These are phyloP conservation scores for Excoecaria cochinchinensis DNA, from an alignment of 345 rosid species.

Conservation along the genomic window DNA sequence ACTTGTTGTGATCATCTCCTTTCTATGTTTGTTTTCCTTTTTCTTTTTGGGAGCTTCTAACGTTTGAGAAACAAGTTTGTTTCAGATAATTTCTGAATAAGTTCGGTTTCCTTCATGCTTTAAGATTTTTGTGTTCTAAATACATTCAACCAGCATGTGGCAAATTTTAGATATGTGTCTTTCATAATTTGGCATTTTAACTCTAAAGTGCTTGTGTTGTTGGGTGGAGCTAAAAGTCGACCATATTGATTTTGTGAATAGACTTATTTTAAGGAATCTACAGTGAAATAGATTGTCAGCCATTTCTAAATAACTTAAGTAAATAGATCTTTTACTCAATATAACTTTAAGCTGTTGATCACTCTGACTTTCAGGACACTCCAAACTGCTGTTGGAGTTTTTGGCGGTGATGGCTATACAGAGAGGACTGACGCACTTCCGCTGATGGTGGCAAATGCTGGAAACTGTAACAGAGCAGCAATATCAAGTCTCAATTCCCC, in stretches of 20 bases:
- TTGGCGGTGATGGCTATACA: constrained; percentile 81
- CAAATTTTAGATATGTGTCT: neutral
- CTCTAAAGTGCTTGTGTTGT: neutral
- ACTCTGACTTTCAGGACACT: constrained; percentile 58
- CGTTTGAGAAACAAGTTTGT: neutral
- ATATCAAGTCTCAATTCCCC: constrained; percentile 83
- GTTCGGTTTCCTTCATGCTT: neutral
- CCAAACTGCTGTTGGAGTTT: constrained; percentile 98
- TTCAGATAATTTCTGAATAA: neutral
- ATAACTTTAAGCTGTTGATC: neutral
- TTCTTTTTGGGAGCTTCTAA: neutral
- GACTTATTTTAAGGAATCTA: neutral
- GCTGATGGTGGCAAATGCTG: constrained; percentile 90
- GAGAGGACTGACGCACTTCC: constrained; percentile 61
- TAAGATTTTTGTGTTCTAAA: neutral
- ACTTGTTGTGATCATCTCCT: neutral
- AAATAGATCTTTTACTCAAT: neutral
- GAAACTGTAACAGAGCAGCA: constrained; percentile 69
- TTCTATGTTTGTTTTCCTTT: neutral
- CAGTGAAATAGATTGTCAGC: neutral
- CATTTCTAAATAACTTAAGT: neutral
- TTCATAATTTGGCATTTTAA: neutral
- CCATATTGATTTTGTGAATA: neutral
- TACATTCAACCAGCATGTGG: neutral
- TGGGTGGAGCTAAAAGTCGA: neutral